These are phyloP conservation scores for Ophiostoma sp. DNA, from an alignment of 2,329 filamentous ascomycete species.

Conservation along the genomic window DNA sequence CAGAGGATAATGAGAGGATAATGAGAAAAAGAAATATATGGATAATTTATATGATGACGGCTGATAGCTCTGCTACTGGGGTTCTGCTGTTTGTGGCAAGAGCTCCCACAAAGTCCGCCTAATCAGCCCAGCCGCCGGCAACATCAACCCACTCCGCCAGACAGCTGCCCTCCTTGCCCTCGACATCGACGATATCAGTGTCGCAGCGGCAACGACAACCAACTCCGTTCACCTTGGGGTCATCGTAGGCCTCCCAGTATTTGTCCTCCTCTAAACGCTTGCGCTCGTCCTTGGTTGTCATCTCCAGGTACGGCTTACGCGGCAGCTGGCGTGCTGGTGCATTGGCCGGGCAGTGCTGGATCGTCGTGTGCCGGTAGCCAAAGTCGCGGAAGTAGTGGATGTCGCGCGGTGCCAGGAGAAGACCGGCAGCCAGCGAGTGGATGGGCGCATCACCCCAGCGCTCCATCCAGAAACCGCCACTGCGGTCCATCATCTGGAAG, in stretches of 20 bases:
- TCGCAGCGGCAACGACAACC: slow-evolving; percentile 96
- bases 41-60: not conserved
- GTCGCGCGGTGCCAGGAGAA: slow-evolving; percentile 71
- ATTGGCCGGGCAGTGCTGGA: slow-evolving; percentile 96
- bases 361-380: slow-evolving; percentile 96
- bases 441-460: slow-evolving; percentile 99
- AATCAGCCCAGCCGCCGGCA: slow-evolving; percentile 81
- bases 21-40: slow-evolving; percentile 5
- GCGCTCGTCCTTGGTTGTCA: slow-evolving; percentile 73
- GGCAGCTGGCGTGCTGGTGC: slow-evolving; percentile 82
- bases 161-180: slow-evolving; percentile 95
- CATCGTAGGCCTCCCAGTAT: slow-evolving; percentile 88
- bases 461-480: slow-evolving; percentile 99
- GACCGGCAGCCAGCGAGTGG: slow-evolving; percentile 91
- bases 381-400: slow-evolving; percentile 99
- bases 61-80: not conserved
- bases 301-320: slow-evolving; percentile 73
- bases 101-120: slow-evolving; percentile 33
- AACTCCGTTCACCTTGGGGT: slow-evolving; percentile 89
- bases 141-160: slow-evolving; percentile 95
- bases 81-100: not conserved
- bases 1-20: not conserved
- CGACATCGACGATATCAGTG: slow-evolving; percentile 94
- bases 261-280: slow-evolving; percentile 86
- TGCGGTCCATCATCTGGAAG: slow-evolving; percentile 97